Conservation (phyloP, 495 filamentous ascomycete genomes). For the Margaritispora aquatica region DNA sequence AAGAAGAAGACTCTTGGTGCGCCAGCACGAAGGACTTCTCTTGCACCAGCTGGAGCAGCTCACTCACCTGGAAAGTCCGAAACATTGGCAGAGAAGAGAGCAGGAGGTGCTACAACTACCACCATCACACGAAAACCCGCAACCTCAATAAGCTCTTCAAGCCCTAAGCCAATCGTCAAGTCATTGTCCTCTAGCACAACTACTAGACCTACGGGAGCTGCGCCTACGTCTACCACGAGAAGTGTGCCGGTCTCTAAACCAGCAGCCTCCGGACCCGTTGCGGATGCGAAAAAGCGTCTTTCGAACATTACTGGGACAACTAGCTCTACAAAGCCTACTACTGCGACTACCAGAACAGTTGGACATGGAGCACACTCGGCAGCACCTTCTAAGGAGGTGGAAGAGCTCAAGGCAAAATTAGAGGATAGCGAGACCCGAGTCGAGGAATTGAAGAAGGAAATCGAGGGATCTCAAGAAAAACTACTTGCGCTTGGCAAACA, state of each 20-base stretch:
- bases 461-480: slow-evolving; percentile 23
- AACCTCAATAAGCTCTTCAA: slow-evolving; percentile 30
- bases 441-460: slow-evolving; percentile 39
- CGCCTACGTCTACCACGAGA: slow-evolving; percentile 24
- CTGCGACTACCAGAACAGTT: slow-evolving; percentile 23
- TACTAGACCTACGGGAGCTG: slow-evolving; percentile 24
- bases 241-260: slow-evolving; percentile 30
- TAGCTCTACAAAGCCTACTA: slow-evolving; percentile 18
- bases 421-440: slow-evolving; percentile 27
- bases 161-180: slow-evolving; percentile 34
- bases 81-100: slow-evolving; percentile 29
- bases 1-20: slow-evolving; percentile 22
- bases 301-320: slow-evolving; percentile 35
- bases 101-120: slow-evolving; percentile 3
- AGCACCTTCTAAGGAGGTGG: slow-evolving; percentile 39
- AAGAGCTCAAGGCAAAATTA: slow-evolving; percentile 46
- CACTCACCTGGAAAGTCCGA: slow-evolving; percentile 29
- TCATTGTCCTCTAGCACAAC: slow-evolving; percentile 28
- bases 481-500: slow-evolving; percentile 21
- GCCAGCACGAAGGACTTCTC: slow-evolving; percentile 24
- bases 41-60: slow-evolving; percentile 23
- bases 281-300: slow-evolving; percentile 44
- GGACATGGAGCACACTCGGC: slow-evolving; percentile 21
- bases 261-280: slow-evolving; percentile 27
- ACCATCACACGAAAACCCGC: slow-evolving; percentile 19